Conservation (phyloP, 2,329 filamentous ascomycete genomes). For the Monilinia aucupariae region DNA sequence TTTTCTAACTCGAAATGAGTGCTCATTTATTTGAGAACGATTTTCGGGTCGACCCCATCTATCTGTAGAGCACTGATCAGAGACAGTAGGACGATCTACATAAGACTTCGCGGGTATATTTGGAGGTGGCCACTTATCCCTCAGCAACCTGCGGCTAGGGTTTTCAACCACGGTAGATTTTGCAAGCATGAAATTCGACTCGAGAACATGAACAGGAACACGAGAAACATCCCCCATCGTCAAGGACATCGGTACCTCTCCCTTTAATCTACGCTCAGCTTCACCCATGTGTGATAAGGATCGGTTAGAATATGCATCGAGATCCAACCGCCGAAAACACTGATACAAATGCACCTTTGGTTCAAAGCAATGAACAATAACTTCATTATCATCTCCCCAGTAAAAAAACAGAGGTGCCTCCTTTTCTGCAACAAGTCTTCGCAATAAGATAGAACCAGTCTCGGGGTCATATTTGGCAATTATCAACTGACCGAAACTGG, state of each 20-base stretch:
- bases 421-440: constrained; percentile 65
- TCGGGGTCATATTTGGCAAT: constrained; percentile 56
- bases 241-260: neutral
- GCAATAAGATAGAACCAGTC: constrained; percentile 72
- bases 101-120: constrained; percentile 53
- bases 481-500: constrained; percentile 40
- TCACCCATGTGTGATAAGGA: neutral
- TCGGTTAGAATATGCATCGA: constrained; percentile 15
- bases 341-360: constrained; percentile 63
- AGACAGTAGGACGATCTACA: constrained; percentile 45
- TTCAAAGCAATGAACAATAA: constrained; percentile 67
- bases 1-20: constrained; percentile 66
- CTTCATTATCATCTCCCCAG: constrained; percentile 60
- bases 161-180: neutral
- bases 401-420: constrained; percentile 48
- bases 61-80: neutral
- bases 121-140: constrained; percentile 63
- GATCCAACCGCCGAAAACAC: constrained; percentile 38
- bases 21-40: constrained; percentile 58
- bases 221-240: neutral
- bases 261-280: neutral
- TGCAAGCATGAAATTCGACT: constrained; percentile 12
- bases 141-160: too few species aligned
- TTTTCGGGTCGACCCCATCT: constrained; percentile 26
- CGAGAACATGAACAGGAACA: neutral